Evolutionary conservation across 257 asterid species (phyloP).

Genomic region (Coffea canephora): DNA sequence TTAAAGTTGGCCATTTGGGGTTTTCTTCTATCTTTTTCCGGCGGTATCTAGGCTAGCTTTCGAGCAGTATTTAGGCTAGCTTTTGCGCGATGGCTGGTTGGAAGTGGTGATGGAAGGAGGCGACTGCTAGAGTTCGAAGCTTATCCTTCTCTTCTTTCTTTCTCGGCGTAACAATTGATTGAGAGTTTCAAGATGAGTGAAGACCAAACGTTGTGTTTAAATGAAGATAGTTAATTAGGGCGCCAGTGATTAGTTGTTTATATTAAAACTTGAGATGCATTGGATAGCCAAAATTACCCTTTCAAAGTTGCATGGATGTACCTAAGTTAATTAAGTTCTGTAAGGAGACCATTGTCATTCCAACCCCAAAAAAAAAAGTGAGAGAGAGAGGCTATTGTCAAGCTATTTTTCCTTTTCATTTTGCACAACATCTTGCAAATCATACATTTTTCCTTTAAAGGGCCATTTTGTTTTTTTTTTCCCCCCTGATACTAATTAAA

Average conservation of each 20-base stretch:
- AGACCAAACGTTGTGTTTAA: constrained; percentile 34
- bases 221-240: constrained; percentile 24
- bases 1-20: constrained; percentile 26
- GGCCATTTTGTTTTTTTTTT: background rate
- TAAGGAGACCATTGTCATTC: background rate
- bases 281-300: constrained; percentile 8
- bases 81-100: background rate
- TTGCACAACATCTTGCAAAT: background rate
- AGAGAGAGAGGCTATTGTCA: background rate
- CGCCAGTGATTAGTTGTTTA: constrained; percentile 20
- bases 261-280: background rate
- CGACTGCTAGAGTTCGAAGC: constrained; percentile 22
- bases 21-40: background rate
- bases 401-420: background rate
- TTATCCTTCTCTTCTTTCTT: constrained; percentile 12
- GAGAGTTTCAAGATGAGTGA: constrained; percentile 24
- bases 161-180: constrained; percentile 31
- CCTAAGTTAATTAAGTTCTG: background rate
- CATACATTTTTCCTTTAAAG: background rate
- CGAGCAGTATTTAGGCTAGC: too few relatives aligned
- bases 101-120: constrained; percentile 13
- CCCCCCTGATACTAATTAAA: background rate
- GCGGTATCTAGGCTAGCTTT: background rate
- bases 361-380: too few relatives aligned
- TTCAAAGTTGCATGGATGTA: background rate